phyloP scores from a whole-genome alignment of 805 yeast genomes.

The Clavispora asparagi region DNA sequence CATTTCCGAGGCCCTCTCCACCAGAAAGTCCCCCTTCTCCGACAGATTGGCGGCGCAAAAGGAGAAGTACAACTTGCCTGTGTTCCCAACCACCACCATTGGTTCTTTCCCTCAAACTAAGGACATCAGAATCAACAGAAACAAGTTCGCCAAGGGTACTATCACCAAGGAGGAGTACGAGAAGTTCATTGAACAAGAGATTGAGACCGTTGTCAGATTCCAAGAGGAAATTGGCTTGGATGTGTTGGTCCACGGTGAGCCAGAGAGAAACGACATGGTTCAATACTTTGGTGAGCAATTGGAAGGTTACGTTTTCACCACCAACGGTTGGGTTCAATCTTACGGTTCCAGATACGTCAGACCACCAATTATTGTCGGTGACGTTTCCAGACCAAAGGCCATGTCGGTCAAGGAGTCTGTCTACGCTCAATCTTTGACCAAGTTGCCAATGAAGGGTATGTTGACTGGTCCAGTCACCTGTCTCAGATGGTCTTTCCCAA shows the following conservation, averaged over 20 bases:
- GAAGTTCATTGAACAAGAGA: conserved; percentile 93
- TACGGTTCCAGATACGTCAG: conserved; percentile 99
- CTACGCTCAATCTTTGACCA: conserved; percentile 94
- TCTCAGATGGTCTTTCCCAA: conserved; percentile 99
- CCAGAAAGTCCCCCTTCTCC: conserved; percentile 84
- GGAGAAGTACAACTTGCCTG: conserved; percentile 84
- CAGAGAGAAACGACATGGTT: conserved; percentile 99
- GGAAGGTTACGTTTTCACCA: conserved; percentile 97
- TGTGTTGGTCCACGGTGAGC: conserved; percentile 99
- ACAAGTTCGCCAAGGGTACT: conserved; percentile 96
- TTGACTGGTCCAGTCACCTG: conserved; percentile 99
- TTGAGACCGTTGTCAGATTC: conserved; percentile 93
- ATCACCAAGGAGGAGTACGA: conserved; percentile 94
- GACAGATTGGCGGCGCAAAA: conserved; percentile 85
- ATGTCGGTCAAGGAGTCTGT: conserved; percentile 99
- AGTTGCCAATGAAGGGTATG: conserved; percentile 99
- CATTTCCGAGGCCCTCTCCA: conserved; percentile 68
- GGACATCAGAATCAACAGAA: conserved; percentile 98
- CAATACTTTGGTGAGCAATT: conserved; percentile 99
- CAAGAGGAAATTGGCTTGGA: conserved; percentile 99
- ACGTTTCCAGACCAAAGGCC: conserved; percentile 95
- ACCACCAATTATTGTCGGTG: conserved; percentile 99
- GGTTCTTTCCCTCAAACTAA: conserved; percentile 99
- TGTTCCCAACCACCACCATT: conserved; percentile 99
- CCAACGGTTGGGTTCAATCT: conserved; percentile 99